Conservation (phyloP, 495 filamentous ascomycete species). For the Podospora conica region DNA sequence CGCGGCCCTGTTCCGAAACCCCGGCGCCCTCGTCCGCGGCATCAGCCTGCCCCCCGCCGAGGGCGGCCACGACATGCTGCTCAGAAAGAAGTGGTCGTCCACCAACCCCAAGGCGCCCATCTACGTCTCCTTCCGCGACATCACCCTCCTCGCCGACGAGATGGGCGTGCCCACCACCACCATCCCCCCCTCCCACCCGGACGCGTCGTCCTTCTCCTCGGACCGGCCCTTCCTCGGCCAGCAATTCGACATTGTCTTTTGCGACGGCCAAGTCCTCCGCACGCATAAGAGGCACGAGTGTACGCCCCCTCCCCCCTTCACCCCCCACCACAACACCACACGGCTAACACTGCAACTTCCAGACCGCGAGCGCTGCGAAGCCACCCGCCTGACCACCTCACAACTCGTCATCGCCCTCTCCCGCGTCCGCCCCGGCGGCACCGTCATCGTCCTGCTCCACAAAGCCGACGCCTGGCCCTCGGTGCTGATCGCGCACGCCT, state of each 20-base stretch:
- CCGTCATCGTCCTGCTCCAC: constrained; percentile 46
- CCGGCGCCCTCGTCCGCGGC: constrained; percentile 29
- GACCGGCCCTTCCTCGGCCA: constrained; percentile 22
- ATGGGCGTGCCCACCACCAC: constrained; percentile 31
- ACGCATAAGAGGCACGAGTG: constrained; percentile 31
- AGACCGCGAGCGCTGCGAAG: constrained; percentile 27
- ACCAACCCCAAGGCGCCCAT: background rate
- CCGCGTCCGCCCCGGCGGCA: constrained; percentile 39
- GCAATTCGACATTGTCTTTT: constrained; percentile 49
- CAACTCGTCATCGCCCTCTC: constrained; percentile 47
- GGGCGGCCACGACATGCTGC: constrained; percentile 40
- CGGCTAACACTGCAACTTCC: background rate
- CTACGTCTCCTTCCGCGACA: constrained; percentile 36
- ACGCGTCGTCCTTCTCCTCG: constrained; percentile 35
- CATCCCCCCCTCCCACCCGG: constrained; percentile 41
- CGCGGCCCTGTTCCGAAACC: constrained; percentile 32
- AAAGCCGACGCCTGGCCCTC: constrained; percentile 40
- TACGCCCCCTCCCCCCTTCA: background rate
- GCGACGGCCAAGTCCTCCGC: constrained; percentile 52
- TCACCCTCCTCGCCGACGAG: constrained; percentile 51
- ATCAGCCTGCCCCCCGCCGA: constrained; percentile 37
- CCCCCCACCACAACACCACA: background rate
- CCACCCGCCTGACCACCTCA: constrained; percentile 30
- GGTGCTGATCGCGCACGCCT: constrained; percentile 35
- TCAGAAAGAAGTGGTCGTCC: constrained; percentile 18